Evolutionary conservation across 2,329 filamentous ascomycete genomes (phyloP), one percentile per base, ranked within the genome.

Genomic region (Simplicillium aogashimaense): DNA sequence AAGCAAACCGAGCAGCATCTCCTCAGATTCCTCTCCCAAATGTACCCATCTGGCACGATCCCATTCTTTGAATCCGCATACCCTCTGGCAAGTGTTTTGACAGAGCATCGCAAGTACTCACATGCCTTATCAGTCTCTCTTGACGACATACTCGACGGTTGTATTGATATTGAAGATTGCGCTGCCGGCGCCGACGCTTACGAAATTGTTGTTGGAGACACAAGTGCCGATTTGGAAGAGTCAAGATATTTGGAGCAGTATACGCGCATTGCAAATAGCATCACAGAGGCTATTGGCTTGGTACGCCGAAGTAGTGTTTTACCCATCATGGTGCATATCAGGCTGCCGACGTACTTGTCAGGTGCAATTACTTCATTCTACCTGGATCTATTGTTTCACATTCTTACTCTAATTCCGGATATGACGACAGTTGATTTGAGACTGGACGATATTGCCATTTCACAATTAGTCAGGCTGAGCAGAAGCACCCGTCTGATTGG

Each of bases 1-100:
- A 86, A 86, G 52, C 67, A 77, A 36, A 73, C 78, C 3, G 81
- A 86, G 54, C 66, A 77, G 36, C 80, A 84, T 43, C 84, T 86
- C 44, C 64, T 85, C 31, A 80, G 79, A 40, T 83, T 86, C 41
- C 61, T 86, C 8, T 76, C 76, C 1, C 66, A 81, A 17, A 67
- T 81, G 18, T 73, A 76, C 37, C 67, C 74, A 2, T 60, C 64
- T 14, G 66, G 69, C 3, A 61, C 70, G 6, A 69, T 77, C n/a
- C 70, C 72, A 0, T 73, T 76, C 15, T 66, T 78, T 42, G 75
- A 81, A 45, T 76, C 76, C 2, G 75, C 78, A 1, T 83, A 83
- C 47, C 81, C 81, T 0, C 59, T 85, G 1, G 77, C 81, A 3
- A 66, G 70, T 13, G 67, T 82, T 28, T 71, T 74, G 1, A 69